Base-by-base conservation (phyloP, 2,329 filamentous ascomycete species). In the Kalaharituber pfeilii region DNA sequence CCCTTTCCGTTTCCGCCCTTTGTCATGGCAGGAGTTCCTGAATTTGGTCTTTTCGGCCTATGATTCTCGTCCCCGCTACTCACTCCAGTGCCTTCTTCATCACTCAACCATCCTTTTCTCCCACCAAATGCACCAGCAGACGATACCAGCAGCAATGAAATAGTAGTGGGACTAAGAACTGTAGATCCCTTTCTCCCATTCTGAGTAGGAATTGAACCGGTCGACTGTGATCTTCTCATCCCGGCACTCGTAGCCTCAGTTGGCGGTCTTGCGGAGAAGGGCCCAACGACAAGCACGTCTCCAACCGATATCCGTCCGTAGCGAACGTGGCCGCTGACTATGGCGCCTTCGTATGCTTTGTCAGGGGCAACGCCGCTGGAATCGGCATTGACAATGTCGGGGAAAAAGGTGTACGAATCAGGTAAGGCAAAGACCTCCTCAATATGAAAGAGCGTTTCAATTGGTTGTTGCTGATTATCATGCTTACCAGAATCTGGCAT, bases 381-480 rank as follows among this genome's bases (percentile, higher is more conserved):
- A 9, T 9, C 9, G 9, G 30, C 30, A 9, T 9, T n/a, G n/a
- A 22, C 25, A 11, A 22, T 5, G 13, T 20, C 24, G 13, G n/a
- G 24, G 24, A 25, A 22, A 22, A 25, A 47, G 25, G 42, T 47
- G 25, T 47, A 22, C 1, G 79, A 78, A 0, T 77, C 75, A 1
- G 82, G 77, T 13, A 88, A 76, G 55, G 77, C 84, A 67, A 94
- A 96, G 1, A 87, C 80, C 62, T 95, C 89, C 65, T 96, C 89
- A 24, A 96, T 77, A 64, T 95, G 84, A 64, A 96, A 96, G 1
- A 95, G 70, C 29, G 77, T 77, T 6, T 49, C 42, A 28, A 54
- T 50, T 3, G 44, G 44, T 26, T 27, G 24, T 7, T 15, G 5
- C 11, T 5, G 1, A 22, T 47, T 15, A 9, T 39, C 4, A 5